Base-by-base conservation (phyloP, 2,329 filamentous ascomycete species). In the Cercospora janseana region DNA sequence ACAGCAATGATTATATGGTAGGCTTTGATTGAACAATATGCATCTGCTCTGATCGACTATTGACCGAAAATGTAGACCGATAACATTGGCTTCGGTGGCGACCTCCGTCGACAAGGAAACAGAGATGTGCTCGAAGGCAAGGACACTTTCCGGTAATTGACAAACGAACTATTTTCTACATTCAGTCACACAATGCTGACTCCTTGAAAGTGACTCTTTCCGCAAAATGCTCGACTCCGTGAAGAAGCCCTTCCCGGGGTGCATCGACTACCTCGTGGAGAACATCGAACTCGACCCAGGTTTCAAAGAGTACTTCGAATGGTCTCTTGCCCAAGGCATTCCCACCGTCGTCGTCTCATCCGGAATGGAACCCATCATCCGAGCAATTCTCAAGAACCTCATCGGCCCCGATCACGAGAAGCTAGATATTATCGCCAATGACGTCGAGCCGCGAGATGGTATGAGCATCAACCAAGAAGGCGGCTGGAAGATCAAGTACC, bases 331-430 rank as follows among this genome's bases (percentile, higher is more conserved):
- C 57, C 84, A 92, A 72, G 91, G 95, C 67, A 83, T 97, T 10
- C 93, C 93, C 20, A 86, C 96, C 56, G 90, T 97, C 15, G 87
- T 98, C 16, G 77, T 98, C 26, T 93, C 87, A 56, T 88, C 87
- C 35, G 93, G 93, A 57, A 97, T 98, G 93, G 79, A 83, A 61
- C 92, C 92, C 28, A 82, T 97, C 62, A 96, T 98, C 68, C 82
- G 84, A 54, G 88, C 87, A 12, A 77, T 97, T 58, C 77, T 98
- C 52, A 80, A 85, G 56, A 83, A 87, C 61, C 78, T 95, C 43
- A 77, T 97, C 3, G 92, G 91, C n/a, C 83, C 86, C 23, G 84
- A 86, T 60, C 81, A 83, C 26, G 77, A 82, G 40, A 80, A 91
- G 65, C 86, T 97, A 66, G 84, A 93, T 71, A 93, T 98, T 65